Base-by-base conservation (phyloP, 805 yeast species). In the Candida sanyiensis region DNA sequence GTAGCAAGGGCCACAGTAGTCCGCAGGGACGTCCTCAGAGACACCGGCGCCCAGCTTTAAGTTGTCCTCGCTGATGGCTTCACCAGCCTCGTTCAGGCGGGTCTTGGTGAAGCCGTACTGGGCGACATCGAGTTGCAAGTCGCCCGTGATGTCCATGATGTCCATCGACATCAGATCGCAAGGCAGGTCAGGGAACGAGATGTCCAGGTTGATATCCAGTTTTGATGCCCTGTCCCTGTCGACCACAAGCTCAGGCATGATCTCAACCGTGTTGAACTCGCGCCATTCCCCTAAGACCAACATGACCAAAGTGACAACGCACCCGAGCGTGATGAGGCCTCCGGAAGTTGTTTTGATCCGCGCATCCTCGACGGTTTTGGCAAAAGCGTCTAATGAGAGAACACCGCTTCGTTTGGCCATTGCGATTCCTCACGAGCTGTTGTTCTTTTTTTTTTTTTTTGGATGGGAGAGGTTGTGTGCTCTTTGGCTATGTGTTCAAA, bases 281-380 rank as follows among this genome's bases (percentile, higher is more conserved):
- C 56, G 49, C 75, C 90, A 85, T 60, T 93, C 97, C 48, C 77
- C 77, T 22, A 79, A 42, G 35, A 88, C 63, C 44, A 93, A 67
- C 37, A 82, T 49, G 17, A 81, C 40, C 13, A 86, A 79, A 3
- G 83, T 67, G 6, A 77, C 36, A 3, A 77, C 52, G 53, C 96
- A 83, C 3, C 75, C 63, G 29, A 93, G 52, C 3, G 97, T 87
- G 53, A 93, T 84, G 20, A 87, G 52, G 3, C 96, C 98, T 38
- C 98, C 98, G 7, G 90, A 72, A 5, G 90, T 72, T 4, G 98
- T 93, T 46, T 83, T 78, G 44, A 93, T 76, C 36, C 85, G 74
- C 7, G 95, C 94, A 59, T 93, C 98, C 55, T 90, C 97, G 25
- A 86, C 89, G 5, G 97, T 85, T 62, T 89, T 90, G 21, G 95